These are phyloP conservation scores for Podaxis sp. DNA, from an alignment of 768 basidiomycete genomes.

Conservation along the genomic window DNA sequence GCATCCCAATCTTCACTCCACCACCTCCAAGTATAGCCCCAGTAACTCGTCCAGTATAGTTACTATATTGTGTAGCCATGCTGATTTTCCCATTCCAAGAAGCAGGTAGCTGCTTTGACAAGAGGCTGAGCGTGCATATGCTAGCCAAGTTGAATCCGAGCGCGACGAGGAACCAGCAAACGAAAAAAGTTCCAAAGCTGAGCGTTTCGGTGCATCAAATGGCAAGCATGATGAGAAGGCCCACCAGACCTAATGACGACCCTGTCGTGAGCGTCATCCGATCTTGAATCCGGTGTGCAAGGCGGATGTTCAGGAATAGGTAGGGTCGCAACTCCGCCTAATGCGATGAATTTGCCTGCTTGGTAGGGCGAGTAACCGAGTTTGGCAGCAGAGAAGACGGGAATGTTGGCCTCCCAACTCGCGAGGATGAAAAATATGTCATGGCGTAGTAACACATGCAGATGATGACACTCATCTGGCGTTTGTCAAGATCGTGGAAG, in stretches of 20 bases:
- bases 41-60: slow-evolving; percentile 58
- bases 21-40: slow-evolving; percentile 69
- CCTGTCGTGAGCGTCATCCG: slow-evolving; percentile 54
- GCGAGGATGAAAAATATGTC: slow-evolving; percentile 67
- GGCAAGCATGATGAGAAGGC: slow-evolving; percentile 46
- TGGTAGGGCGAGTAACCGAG: slow-evolving; percentile 58
- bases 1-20: slow-evolving; percentile 57
- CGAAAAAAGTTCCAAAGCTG: slow-evolving; percentile 42
- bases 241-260: slow-evolving; percentile 42
- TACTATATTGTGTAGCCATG: slow-evolving; percentile 64
- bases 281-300: slow-evolving; percentile 57
- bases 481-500: slow-evolving; percentile 12
- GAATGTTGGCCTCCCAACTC: slow-evolving; percentile 66
- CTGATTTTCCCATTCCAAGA: slow-evolving; percentile 55
- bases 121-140: slow-evolving; percentile 60
- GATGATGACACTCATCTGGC: slow-evolving; percentile 45
- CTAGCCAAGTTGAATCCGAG: slow-evolving; percentile 73
- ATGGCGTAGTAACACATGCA: slow-evolving; percentile 72
- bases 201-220: slow-evolving; percentile 37
- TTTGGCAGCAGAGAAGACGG: slow-evolving; percentile 46
- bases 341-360: slow-evolving; percentile 67
- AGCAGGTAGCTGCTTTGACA: slow-evolving; percentile 66
- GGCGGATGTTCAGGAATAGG: slow-evolving; percentile 57
- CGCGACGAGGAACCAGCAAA: slow-evolving; percentile 57
- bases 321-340: slow-evolving; percentile 57